Conservation (phyloP, 352 stramenopile species). For the Phytophthora hibernalis region DNA sequence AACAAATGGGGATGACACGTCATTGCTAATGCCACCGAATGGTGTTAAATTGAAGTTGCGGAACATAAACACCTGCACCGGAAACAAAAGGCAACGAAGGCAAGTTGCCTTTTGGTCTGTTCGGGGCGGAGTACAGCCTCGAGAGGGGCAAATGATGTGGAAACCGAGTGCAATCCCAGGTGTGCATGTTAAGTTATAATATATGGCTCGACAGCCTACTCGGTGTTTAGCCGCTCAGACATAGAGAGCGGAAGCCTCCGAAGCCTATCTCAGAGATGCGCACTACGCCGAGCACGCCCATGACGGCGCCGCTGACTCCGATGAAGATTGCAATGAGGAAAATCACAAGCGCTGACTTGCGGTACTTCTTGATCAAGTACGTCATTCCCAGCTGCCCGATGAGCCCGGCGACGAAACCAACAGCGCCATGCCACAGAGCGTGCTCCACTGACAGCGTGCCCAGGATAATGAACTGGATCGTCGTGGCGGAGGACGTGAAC, state of each 20-base stretch:
- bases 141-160: too few species aligned
- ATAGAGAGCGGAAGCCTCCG: slow-evolving; percentile 77
- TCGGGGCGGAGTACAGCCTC: too few species aligned
- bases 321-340: slow-evolving; percentile 79
- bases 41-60: slow-evolving; percentile 14
- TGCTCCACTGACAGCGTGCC: slow-evolving; percentile 93
- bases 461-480: slow-evolving; percentile 95
- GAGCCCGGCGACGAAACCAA: slow-evolving; percentile 93
- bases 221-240: slow-evolving; percentile 25
- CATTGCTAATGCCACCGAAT: slow-evolving; percentile 20
- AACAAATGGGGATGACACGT: slow-evolving; percentile 20
- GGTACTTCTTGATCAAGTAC: slow-evolving; percentile 93
- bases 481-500: slow-evolving; percentile 95
- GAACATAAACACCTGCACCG: background rate
- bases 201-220: slow-evolving; percentile 5
- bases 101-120: background rate
- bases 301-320: slow-evolving; percentile 73
- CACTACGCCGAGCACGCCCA: slow-evolving; percentile 69
- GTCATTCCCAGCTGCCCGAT: slow-evolving; percentile 93
- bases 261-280: slow-evolving; percentile 73
- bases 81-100: background rate
- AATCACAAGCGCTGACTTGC: slow-evolving; percentile 83
- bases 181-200: slow-evolving; percentile 33
- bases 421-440: slow-evolving; percentile 86
- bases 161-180: slow-evolving; percentile 7